Conservation (phyloP, 169 alveolate species). For the Plasmodium knowlesi region DNA sequence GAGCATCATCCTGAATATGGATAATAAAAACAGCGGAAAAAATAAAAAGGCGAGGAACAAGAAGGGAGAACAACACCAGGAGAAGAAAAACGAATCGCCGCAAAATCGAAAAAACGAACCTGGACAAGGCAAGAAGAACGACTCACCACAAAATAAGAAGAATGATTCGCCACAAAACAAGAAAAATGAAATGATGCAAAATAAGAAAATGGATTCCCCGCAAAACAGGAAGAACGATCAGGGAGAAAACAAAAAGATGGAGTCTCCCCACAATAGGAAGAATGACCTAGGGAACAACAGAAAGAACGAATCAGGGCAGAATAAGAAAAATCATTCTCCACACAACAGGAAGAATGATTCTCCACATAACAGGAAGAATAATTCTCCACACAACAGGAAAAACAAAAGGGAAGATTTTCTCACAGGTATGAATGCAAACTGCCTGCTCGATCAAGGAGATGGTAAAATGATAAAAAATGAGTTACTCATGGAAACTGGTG, state of each 20-base stretch:
- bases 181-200: neutral
- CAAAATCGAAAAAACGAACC: neutral
- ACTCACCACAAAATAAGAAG: neutral
- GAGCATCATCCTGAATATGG: neutral
- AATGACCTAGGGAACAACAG: neutral
- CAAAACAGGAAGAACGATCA: neutral
- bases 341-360: neutral
- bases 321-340: neutral
- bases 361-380: neutral
- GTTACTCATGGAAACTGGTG: neutral
- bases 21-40: neutral
- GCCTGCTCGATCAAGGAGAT: neutral
- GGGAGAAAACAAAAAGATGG: neutral
- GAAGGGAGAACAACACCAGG: neutral
- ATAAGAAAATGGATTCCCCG: neutral
- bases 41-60: conserved; percentile 10
- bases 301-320: neutral
- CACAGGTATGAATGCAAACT: neutral
- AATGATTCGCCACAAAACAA: neutral
- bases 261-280: neutral
- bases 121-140: neutral
- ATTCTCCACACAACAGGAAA: neutral
- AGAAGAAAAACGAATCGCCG: neutral
- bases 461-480: neutral
- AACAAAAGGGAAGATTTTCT: conserved; percentile 8